Conservation (phyloP, 2,329 filamentous ascomycete species). For the Xylaria sp. region DNA sequence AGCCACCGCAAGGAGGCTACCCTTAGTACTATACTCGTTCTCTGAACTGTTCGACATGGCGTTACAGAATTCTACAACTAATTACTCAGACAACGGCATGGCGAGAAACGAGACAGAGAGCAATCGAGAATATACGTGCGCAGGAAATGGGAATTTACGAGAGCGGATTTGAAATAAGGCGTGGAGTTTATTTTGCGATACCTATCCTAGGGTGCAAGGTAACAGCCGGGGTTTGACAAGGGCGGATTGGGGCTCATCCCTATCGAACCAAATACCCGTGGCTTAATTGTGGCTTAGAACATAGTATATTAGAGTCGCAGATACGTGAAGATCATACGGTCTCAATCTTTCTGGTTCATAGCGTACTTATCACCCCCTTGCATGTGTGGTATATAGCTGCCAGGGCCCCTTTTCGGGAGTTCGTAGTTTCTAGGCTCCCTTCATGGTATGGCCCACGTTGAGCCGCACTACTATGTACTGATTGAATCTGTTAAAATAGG, state of each 20-base stretch:
- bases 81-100: neutral
- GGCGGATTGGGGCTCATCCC: neutral
- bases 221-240: no score
- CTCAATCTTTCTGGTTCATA: neutral
- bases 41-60: constrained; percentile 8
- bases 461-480: neutral
- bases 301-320: neutral
- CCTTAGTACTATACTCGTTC: neutral
- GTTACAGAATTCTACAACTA: neutral
- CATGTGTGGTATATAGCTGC: neutral
- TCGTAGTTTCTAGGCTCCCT: neutral
- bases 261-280: neutral
- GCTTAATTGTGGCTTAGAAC: neutral
- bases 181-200: neutral
- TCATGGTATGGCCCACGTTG: neutral
- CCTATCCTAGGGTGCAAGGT: neutral
- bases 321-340: neutral
- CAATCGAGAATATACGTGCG: neutral
- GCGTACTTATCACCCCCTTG: neutral
- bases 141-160: neutral
- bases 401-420: neutral
- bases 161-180: neutral
- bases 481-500: neutral
- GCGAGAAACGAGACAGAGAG: neutral
- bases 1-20: neutral